A percentile compares a stretch with the other conserved stretches of the same genome.
Evolutionary conservation across 139 green algal species (phyloP).

Genomic region (Picochlorum sp.): DNA sequence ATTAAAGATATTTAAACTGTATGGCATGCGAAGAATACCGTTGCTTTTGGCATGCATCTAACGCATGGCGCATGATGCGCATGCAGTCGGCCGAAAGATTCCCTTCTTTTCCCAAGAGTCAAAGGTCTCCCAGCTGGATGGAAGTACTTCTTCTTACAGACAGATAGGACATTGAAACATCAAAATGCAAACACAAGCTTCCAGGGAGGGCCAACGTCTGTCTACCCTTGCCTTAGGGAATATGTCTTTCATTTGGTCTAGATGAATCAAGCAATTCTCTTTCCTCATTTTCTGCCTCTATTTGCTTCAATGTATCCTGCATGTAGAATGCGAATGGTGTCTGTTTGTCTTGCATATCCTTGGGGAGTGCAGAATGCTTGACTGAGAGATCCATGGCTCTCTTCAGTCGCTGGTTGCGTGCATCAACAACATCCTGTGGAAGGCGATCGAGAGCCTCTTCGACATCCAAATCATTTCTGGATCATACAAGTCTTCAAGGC

Average conservation of each 20-base stretch:
- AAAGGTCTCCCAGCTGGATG: no score
- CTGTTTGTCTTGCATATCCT: conserved; percentile 82
- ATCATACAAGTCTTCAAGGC: conserved; percentile 96
- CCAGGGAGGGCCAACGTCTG: no score
- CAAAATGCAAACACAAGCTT: no score
- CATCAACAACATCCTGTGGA: conserved; percentile 78
- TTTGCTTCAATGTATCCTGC: conserved; percentile 32
- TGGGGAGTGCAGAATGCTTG: conserved; percentile 80
- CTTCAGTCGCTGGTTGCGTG: conserved; percentile 85
- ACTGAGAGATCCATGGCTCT: conserved; percentile 83
- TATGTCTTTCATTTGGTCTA: conserved; percentile 59
- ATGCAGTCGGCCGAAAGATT: neutral
- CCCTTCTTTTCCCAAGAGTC: neutral
- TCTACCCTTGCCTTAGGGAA: conserved; percentile 33
- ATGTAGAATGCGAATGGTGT: conserved; percentile 86
- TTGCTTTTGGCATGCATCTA: neutral
- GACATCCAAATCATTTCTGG: conserved; percentile 83
- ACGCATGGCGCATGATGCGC: neutral
- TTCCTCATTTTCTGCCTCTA: conserved; percentile 48
- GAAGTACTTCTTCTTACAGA: neutral
- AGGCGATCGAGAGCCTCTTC: conserved; percentile 84
- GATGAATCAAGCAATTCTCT: conserved; percentile 35
- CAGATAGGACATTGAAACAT: neutral
- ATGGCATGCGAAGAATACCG: neutral
- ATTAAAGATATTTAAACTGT: neutral